phyloP scores from a whole-genome alignment of 1,284 basidiomycete species.

The Laetiporus sulphureus region DNA sequence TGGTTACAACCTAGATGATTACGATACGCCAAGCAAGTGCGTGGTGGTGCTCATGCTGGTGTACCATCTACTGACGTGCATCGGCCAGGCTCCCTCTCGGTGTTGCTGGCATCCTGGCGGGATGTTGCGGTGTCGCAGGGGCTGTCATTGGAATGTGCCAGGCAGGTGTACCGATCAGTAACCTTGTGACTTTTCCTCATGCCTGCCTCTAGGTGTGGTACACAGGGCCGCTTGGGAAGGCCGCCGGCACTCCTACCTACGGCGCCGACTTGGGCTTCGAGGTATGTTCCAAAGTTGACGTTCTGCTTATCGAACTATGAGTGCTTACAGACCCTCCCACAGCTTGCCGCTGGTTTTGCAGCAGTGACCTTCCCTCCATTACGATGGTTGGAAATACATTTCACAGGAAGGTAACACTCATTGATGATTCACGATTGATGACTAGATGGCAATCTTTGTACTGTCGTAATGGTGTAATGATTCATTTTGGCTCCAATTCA shows the following conservation, averaged over 20 bases:
- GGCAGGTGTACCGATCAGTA: conserved; percentile 5
- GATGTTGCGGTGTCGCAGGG: conserved; percentile 38
- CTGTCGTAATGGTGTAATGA: not conserved
- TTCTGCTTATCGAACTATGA: not conserved
- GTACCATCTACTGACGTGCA: conserved; percentile 1
- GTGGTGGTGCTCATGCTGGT: conserved; percentile 8
- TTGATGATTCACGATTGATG: too few relatives aligned
- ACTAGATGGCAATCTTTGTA: too few relatives aligned
- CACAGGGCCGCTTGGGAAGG: conserved; percentile 40
- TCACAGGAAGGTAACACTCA: conserved; percentile 29
- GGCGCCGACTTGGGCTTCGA: conserved; percentile 58
- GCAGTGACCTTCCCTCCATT: conserved; percentile 35
- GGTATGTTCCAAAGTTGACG: conserved; percentile 20
- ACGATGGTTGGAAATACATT: conserved; percentile 38
- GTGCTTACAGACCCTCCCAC: not conserved
- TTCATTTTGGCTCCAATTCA: not conserved
- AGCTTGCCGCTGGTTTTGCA: conserved; percentile 39
- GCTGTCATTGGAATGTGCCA: conserved; percentile 47
- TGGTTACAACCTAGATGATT: conserved; percentile 52
- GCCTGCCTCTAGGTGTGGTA: conserved; percentile 34
- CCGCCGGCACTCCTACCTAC: conserved; percentile 31
- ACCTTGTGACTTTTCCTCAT: not conserved
- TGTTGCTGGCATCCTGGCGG: conserved; percentile 44
- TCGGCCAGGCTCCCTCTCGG: conserved; percentile 45
- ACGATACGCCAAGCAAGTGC: conserved; percentile 39